Conservation (phyloP, 306 rosid genomes). For the Malus asiatica region DNA sequence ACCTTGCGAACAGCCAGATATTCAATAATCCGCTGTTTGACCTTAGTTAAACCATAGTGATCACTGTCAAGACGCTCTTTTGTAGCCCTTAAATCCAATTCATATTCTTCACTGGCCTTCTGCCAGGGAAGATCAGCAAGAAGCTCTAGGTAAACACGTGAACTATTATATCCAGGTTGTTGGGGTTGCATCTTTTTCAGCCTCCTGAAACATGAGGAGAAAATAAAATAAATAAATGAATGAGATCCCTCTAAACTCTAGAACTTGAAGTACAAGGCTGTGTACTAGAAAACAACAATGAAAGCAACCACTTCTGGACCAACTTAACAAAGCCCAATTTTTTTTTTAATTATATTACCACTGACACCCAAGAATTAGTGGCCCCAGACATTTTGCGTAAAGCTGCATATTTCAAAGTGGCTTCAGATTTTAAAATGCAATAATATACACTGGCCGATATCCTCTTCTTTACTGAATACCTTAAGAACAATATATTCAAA, state of each 20-base stretch:
- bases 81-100: conserved; percentile 79
- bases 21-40: conserved; percentile 91
- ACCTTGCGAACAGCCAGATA: conserved; percentile 98
- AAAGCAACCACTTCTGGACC: not conserved
- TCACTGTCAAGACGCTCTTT: conserved; percentile 83
- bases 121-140: conserved; percentile 98
- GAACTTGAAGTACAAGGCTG: not conserved
- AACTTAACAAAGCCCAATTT: not conserved
- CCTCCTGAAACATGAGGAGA: conserved; percentile 53
- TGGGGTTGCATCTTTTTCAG: conserved; percentile 99
- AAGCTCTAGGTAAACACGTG: conserved; percentile 89
- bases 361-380: not conserved
- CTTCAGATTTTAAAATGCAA: not conserved
- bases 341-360: not conserved
- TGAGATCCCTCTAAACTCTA: conserved; percentile 5
- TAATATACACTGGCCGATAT: not conserved
- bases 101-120: conserved; percentile 70
- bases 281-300: not conserved
- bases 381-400: not conserved
- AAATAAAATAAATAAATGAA: conserved; percentile 5
- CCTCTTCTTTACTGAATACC: not conserved
- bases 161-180: conserved; percentile 94
- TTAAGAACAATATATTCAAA: not conserved
- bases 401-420: not conserved
- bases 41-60: conserved; percentile 88